Evolutionary conservation across 2,329 filamentous ascomycete genomes (phyloP), one percentile per base, ranked within the genome.

Genomic region (Nakataea oryzae): DNA sequence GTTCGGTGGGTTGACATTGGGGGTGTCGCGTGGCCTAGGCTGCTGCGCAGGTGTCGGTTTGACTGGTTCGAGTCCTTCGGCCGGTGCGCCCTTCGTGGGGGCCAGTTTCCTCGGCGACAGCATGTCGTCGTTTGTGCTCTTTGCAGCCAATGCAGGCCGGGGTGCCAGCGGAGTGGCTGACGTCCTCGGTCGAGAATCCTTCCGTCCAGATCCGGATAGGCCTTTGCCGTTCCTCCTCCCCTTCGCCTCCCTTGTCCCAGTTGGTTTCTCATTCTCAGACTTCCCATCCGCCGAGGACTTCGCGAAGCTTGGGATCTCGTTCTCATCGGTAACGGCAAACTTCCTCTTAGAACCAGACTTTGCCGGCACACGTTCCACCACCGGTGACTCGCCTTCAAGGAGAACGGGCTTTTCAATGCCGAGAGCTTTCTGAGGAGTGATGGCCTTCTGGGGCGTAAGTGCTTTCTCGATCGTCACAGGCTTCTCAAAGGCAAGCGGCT

Each of bases 71-170:
- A n/a, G 8, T 8, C 63, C 50, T n/a, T 66, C 65, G 26, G 41
- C 57, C 12, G 70, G 63, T 56, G 67, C 71, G n/a, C n/a, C n/a
- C n/a, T 62, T 64, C 61, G 76, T 80, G 1, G 71, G 58, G 3
- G 65, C 66, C 3, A 59, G 62, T 69, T 87, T 87, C 68, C 78
- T 83, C 0, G 85, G 85, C 2, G 86, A 86, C 32, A 76, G 75
- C 56, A 88, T 69, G 66, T 83, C 79, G 62, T 84, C 78, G 67
- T 87, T 87, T 21, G 82, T 81, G 72, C 76, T 87, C 73, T 87
- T 88, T 57, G 76, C 75, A 9, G 78, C 74, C 13, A 86, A 73
- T 1, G 83, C 80, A 63, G 77, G 81, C 59, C 83, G 78, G 47
- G 71, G 65, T 27, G 70, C 69, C 13, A 69, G 67, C 8, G 66